Base-by-base conservation (phyloP, 106 monocot genomes). In the Chionographis japonica region DNA sequence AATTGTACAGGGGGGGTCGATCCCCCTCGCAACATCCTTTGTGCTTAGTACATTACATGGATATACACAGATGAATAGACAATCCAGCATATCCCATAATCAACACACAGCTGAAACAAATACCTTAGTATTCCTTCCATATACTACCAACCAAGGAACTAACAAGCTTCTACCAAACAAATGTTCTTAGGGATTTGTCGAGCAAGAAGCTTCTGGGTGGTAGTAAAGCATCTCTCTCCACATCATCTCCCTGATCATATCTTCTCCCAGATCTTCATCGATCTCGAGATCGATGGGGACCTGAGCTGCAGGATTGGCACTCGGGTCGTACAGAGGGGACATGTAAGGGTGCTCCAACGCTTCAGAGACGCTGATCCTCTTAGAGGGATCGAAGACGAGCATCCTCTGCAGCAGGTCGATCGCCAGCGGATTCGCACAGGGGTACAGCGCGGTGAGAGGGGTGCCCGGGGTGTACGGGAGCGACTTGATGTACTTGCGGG, bases 251-350 rank as follows among this genome's bases (percentile, higher is more conserved):
- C 88, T 71, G 27, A 88, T 88, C 65, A 76, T 76, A 56, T 81
- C 78, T 69, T 88, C 84, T 37, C 56, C 75, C 17, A 84, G 40
- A 62, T 84, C 81, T 56, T 88, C 88, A 63, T 84, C 84, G 62
- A 88, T 76, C 68, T 84, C 84, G 39, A 87, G 83, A 70, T 83
- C 87, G 41, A 80, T 69, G 4, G 87, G 83, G 14, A 87, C 69
- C 61, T 83, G 66, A 55, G 87, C 83, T 11, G 83, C 77, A 58
- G 68, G 83, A 56, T 83, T 69, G 14, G 80, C 20, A 50, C 56
- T 84, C n/a, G 88, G 84, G 56, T 88, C 88, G 67, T 84, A 88
- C 43, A 88, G 84, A 49, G 84, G 78, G 10, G 88, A 74, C 88
- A 88, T 88, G 62, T 88, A 88, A 60, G 88, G 88, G 43, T 88